phyloP scores from a whole-genome alignment of 1,284 basidiomycete genomes.

The Vanrija sp. region DNA sequence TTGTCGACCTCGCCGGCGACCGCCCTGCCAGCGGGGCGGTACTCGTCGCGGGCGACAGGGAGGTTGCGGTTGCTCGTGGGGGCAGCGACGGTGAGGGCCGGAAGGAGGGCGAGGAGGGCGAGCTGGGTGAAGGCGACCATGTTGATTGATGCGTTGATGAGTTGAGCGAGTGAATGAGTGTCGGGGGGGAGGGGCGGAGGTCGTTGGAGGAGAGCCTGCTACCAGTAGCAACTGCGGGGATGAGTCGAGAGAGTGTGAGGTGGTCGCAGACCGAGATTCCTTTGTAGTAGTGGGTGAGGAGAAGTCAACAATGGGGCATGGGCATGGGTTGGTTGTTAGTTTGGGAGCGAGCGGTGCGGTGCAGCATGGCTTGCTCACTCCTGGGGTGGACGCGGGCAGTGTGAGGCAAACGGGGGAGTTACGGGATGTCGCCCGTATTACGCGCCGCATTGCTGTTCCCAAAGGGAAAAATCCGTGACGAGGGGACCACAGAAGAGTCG shows the following conservation, averaged over 20 bases:
- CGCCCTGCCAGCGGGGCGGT: conserved; percentile 4
- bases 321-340: too few relatives aligned
- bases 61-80: conserved; percentile 15
- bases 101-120: conserved; percentile 29
- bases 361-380: too few relatives aligned
- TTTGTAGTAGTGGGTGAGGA: too few relatives aligned
- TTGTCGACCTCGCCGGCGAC: not conserved
- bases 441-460: too few relatives aligned
- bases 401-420: too few relatives aligned
- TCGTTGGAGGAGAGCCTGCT: not conserved
- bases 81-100: conserved; percentile 22
- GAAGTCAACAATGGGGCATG: not conserved
- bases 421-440: too few relatives aligned
- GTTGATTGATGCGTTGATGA: not conserved
- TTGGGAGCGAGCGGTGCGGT: too few relatives aligned
- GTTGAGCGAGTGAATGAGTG: not conserved
- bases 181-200: not conserved
- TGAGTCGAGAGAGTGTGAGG: not conserved
- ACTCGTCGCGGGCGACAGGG: conserved; percentile 18
- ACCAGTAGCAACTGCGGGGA: not conserved
- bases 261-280: not conserved
- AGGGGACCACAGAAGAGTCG: too few relatives aligned
- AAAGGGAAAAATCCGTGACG: too few relatives aligned
- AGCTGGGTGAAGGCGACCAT: conserved; percentile 30
- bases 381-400: too few relatives aligned